Evolutionary conservation across 202 grass and related monocot species (phyloP).

Genomic region (Zizania palustris): DNA sequence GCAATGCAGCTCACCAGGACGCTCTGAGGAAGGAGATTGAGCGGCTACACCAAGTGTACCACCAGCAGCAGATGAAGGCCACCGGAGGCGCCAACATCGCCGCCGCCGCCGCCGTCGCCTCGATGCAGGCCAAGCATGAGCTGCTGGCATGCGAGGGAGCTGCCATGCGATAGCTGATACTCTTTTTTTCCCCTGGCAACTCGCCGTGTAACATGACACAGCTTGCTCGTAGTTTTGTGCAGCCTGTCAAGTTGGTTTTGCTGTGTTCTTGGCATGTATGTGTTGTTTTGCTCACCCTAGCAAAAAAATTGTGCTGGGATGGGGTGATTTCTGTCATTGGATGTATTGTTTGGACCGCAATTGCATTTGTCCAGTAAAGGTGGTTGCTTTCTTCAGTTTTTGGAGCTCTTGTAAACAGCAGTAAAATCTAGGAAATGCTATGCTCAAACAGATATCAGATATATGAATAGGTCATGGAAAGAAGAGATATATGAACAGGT

Average conservation of each 20-base stretch:
- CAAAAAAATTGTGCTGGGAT: constrained; percentile 41
- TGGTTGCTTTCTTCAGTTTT: constrained; percentile 19
- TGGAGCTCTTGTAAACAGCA: not conserved
- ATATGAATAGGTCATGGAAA: no score
- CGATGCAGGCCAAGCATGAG: constrained; percentile 74
- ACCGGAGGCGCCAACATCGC: constrained; percentile 52
- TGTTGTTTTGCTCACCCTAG: constrained; percentile 28
- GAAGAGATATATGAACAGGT: no score
- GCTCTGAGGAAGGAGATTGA: constrained; percentile 88
- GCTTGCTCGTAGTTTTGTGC: constrained; percentile 47
- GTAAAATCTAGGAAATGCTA: not conserved
- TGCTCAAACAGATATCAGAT: no score
- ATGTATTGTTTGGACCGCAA: constrained; percentile 41
- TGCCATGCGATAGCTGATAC: constrained; percentile 45
- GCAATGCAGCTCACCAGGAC: constrained; percentile 85
- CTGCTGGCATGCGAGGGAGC: constrained; percentile 54
- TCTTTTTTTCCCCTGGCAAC: constrained; percentile 8
- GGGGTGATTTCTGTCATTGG: constrained; percentile 26
- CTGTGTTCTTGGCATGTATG: not conserved
- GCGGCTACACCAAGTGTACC: constrained; percentile 75
- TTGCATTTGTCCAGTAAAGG: constrained; percentile 44
- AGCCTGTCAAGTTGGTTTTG: constrained; percentile 39
- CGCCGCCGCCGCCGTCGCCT: constrained; percentile 37
- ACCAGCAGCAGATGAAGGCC: constrained; percentile 81
- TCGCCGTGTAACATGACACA: constrained; percentile 24